Evolutionary conservation across 495 filamentous ascomycete species (phyloP), one percentile per base, ranked within the genome.

Genomic region (Astrocystis sublimbata): DNA sequence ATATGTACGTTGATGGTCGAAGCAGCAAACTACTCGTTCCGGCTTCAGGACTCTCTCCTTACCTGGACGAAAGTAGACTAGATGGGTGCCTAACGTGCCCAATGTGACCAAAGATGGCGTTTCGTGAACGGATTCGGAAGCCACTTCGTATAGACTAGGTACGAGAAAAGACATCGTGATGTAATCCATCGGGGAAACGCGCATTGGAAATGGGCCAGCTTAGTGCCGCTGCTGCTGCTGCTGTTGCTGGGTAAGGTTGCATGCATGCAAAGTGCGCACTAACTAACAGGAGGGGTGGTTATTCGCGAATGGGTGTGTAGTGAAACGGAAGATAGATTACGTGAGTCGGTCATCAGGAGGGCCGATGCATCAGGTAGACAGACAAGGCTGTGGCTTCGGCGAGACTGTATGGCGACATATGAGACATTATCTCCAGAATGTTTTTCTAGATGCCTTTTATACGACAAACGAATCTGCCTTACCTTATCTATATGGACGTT

Each of bases 51-150:
- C 23, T 6, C 6, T 30, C 46, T 24, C n/a, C 31, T 24, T 36
- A 26, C 1, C 4, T 45, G 31, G 40, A 47, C 43, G 15, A 59
- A 59, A 54, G 23, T 8, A 26, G 45, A 28, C 13, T 45, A 50
- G 40, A 47, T 41, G 10, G 51, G 45, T 52, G 58, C 36, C 46
- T 42, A 49, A 49, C 36, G 31, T 49, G 42, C 36, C 42, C 19
- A 13, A 49, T 47, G 31, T 49, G 42, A 47, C 42, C 19, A 13
- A n/a, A 58, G 56, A 28, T 36, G 56, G 15, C 19, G 31, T 53
- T 19, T 52, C 46, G 26, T 60, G 47, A 49, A 61, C 49, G 47
- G 19, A 61, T 61, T 10, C 26, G 58, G 58, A 61, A 61, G 49
- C 28, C 19, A 12, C 38, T 15, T 61, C 23, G 36, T 15, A 35